These are phyloP conservation scores for Coccinonectria pachysandricola DNA, from an alignment of 2,329 filamentous ascomycete genomes.

Conservation along the genomic window DNA sequence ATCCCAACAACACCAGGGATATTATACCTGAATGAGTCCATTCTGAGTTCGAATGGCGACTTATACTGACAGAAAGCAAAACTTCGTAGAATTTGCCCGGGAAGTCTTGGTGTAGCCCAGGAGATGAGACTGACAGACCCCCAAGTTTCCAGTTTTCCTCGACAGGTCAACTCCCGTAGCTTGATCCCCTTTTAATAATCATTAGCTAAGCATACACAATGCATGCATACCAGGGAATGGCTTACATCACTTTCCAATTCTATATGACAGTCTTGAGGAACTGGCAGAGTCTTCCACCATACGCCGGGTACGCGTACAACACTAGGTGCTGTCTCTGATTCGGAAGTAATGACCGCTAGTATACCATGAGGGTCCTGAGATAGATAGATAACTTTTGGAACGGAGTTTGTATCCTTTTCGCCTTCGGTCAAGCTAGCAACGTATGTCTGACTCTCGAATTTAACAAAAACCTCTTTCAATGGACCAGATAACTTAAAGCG, in stretches of 20 bases:
- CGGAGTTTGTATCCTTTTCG: too few species aligned
- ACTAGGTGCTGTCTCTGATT: neutral
- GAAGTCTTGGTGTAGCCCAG: neutral
- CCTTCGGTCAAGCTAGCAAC: too few species aligned
- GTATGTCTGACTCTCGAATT: too few species aligned
- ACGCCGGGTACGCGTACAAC: neutral
- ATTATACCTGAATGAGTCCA: slow-evolving; percentile 1
- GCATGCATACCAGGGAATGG: too few species aligned
- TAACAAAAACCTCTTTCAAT: too few species aligned
- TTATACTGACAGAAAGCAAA: neutral
- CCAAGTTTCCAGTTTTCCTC: neutral
- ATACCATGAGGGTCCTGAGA: slow-evolving; percentile 2
- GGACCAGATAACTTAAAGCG: too few species aligned
- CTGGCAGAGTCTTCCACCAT: slow-evolving; percentile 2
- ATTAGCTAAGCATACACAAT: too few species aligned
- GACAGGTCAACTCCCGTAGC: neutral
- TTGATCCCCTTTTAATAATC: neutral
- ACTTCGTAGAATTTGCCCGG: too few species aligned
- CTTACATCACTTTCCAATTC: too few species aligned
- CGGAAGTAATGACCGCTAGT: neutral
- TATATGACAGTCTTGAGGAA: too few species aligned
- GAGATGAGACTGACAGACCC: neutral
- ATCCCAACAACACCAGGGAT: neutral
- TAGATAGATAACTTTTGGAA: neutral
- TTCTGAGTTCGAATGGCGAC: neutral